phyloP scores from a whole-genome alignment of 768 basidiomycete species.

The Termitomyces sp. region DNA sequence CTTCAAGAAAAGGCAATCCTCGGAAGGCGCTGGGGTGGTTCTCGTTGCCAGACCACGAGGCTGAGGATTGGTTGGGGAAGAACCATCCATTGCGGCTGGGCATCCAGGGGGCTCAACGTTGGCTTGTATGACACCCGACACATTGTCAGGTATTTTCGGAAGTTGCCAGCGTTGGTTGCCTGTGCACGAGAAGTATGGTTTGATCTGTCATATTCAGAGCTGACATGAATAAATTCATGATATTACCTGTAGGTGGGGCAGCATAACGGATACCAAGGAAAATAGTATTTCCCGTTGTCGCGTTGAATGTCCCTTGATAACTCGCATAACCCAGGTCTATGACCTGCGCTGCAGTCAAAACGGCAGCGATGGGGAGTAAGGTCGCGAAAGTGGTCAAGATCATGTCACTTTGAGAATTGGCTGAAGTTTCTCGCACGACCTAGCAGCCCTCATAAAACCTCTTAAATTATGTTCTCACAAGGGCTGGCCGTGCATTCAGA shows the following conservation, averaged over 20 bases:
- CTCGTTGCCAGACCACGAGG: conserved; percentile 1
- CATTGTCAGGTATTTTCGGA: conserved; percentile 22
- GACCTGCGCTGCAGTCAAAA: conserved; percentile 12
- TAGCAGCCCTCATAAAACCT: neutral
- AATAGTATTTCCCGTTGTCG: conserved; percentile 24
- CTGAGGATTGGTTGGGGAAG: conserved; percentile 26
- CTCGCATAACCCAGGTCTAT: conserved; percentile 40
- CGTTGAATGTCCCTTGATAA: conserved; percentile 34
- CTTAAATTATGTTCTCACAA: neutral
- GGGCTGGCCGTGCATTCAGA: neutral
- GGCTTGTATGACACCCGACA: conserved; percentile 24
- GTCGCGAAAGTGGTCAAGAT: neutral
- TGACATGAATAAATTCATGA: neutral
- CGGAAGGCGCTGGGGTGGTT: conserved; percentile 15
- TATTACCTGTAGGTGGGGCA: conserved; percentile 38
- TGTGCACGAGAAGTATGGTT: conserved; percentile 1
- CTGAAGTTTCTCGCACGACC: neutral
- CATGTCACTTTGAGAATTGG: neutral
- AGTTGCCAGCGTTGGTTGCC: conserved; percentile 29
- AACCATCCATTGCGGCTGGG: conserved; percentile 21
- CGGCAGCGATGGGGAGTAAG: neutral
- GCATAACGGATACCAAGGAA: conserved; percentile 46
- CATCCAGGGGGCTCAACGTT: conserved; percentile 26
- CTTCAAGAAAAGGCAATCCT: conserved; percentile 39
- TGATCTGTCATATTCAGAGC: neutral